phyloP scores from a whole-genome alignment of 2,329 filamentous ascomycete genomes.

The Claviceps sp. region DNA sequence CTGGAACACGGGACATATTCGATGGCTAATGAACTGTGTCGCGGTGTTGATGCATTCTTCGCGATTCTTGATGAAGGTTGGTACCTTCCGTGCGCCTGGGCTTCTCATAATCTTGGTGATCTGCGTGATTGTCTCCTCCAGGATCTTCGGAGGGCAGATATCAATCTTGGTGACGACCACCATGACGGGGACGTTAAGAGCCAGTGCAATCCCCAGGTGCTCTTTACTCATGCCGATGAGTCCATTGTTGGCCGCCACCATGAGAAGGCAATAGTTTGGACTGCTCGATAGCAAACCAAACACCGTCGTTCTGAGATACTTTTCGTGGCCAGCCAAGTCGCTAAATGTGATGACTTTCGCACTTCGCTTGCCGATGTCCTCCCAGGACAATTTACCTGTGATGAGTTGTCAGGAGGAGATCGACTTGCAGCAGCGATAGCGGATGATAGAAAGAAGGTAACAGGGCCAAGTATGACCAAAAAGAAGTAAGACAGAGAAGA shows the following conservation, averaged over 20 bases:
- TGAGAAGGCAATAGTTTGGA: slow-evolving; percentile 92
- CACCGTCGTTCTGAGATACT: slow-evolving; percentile 88
- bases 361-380: slow-evolving; percentile 89
- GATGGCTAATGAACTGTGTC: slow-evolving; percentile 85
- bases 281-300: slow-evolving; percentile 90
- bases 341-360: slow-evolving; percentile 96
- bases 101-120: slow-evolving; percentile 88
- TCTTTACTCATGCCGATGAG: slow-evolving; percentile 97
- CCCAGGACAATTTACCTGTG: slow-evolving; percentile 68
- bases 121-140: slow-evolving; percentile 85
- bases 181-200: slow-evolving; percentile 94
- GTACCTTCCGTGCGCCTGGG: slow-evolving; percentile 86
- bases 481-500: too few species aligned
- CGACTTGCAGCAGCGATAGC: background rate
- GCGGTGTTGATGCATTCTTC: slow-evolving; percentile 93
- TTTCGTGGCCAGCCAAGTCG: slow-evolving; percentile 88
- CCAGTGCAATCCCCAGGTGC: slow-evolving; percentile 86
- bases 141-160: slow-evolving; percentile 89
- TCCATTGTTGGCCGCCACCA: slow-evolving; percentile 97
- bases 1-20: slow-evolving; percentile 95
- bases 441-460: too few species aligned
- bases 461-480: too few species aligned
- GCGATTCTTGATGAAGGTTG: slow-evolving; percentile 82
- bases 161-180: slow-evolving; percentile 97
- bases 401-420: background rate